Percentiles rank a stretch among this genome's conserved stretches.
These are phyloP conservation scores for Clavulina sp. DNA, from an alignment of 768 basidiomycete species.

Conservation along the genomic window DNA sequence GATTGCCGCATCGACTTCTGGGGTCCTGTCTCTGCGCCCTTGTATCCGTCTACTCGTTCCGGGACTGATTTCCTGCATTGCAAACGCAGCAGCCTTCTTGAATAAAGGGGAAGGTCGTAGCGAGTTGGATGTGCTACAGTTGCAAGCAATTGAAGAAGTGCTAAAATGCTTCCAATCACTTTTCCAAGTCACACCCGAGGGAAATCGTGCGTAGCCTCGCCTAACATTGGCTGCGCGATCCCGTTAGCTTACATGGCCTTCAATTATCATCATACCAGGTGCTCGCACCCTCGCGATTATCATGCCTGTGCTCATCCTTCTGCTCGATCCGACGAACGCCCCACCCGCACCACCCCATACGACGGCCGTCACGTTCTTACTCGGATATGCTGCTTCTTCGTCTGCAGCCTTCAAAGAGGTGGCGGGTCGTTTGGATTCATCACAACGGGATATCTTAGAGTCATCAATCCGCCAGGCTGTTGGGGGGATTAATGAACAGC, in stretches of 20 bases:
- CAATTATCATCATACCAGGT: conserved; percentile 32
- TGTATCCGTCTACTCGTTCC: conserved; percentile 60
- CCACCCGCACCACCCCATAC: conserved; percentile 31
- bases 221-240: neutral
- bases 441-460: conserved; percentile 48
- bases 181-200: conserved; percentile 36
- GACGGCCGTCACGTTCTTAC: conserved; percentile 45
- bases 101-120: conserved; percentile 37
- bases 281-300: conserved; percentile 50
- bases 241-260: neutral
- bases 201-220: conserved; percentile 34
- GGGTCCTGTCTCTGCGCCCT: conserved; percentile 48
- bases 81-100: conserved; percentile 43
- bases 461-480: conserved; percentile 61
- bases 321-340: conserved; percentile 37
- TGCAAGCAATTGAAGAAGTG: conserved; percentile 54
- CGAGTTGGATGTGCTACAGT: conserved; percentile 32
- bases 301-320: conserved; percentile 54
- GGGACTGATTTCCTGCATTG: conserved; percentile 63
- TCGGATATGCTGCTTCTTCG: conserved; percentile 51
- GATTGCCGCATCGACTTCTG: conserved; percentile 48
- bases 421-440: conserved; percentile 42
- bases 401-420: conserved; percentile 76
- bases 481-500: conserved; percentile 25
- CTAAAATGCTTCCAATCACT: conserved; percentile 64